Evolutionary conservation across 2,329 filamentous ascomycete species (phyloP).

Genomic region (Blastomyces percursus): DNA sequence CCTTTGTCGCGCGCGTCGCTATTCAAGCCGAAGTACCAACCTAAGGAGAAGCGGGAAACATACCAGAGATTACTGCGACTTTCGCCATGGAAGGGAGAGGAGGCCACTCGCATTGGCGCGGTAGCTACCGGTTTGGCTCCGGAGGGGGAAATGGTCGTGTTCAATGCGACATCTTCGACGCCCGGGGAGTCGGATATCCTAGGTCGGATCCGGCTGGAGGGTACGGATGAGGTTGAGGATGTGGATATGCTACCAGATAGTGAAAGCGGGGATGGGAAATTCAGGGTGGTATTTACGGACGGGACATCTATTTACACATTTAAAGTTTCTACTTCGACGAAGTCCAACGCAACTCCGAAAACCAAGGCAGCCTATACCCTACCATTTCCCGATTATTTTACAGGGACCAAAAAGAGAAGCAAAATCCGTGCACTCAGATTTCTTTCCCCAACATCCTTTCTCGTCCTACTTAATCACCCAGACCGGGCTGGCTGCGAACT

Average conservation of each 20-base stretch:
- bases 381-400: slow-evolving; percentile 25
- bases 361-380: slow-evolving; percentile 31
- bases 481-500: slow-evolving; percentile 47
- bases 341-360: slow-evolving; percentile 29
- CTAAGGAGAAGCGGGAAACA: slow-evolving; percentile 41
- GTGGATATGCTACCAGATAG: slow-evolving; percentile 28
- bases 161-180: slow-evolving; percentile 51
- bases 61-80: slow-evolving; percentile 51
- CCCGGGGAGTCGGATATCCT: slow-evolving; percentile 44
- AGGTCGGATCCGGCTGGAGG: slow-evolving; percentile 41
- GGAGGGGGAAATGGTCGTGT: slow-evolving; percentile 67
- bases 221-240: slow-evolving; percentile 43
- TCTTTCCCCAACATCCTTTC: slow-evolving; percentile 42
- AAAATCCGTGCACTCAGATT: slow-evolving; percentile 49
- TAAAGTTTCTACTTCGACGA: slow-evolving; percentile 43
- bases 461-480: slow-evolving; percentile 47
- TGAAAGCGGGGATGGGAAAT: slow-evolving; percentile 35
- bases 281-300: slow-evolving; percentile 67
- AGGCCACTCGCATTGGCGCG: slow-evolving; percentile 57
- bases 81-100: slow-evolving; percentile 44
- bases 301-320: slow-evolving; percentile 62
- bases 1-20: slow-evolving; percentile 42
- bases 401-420: slow-evolving; percentile 31
- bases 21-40: slow-evolving; percentile 34
- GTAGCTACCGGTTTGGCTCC: slow-evolving; percentile 68